Evolutionary conservation across 805 yeast species (phyloP), one percentile per base, ranked within the genome.

Genomic region (Blastobotrys americana): DNA sequence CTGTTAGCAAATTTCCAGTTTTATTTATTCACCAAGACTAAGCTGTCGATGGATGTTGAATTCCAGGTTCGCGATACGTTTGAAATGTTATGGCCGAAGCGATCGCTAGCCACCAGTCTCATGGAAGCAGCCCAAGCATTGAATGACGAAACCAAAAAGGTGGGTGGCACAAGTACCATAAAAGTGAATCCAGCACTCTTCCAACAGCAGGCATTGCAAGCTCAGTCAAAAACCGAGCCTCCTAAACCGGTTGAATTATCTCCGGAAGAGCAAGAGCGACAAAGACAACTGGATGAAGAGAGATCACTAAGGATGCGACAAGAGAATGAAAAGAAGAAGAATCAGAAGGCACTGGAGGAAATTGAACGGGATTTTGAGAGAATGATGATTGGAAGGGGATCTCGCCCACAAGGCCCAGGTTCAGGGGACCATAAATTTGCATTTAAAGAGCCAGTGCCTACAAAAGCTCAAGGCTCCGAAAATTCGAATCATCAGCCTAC

Each of bases 1-100:
- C 74, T 82, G 46, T 53, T 81, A 46, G 69, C 70, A 21, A 80
- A 77, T 51, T 79, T 86, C 48, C 93, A 87, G 55, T 87, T 78
- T 59, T 87, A 84, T 56, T 60, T 76, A 3, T 74, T 71, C 59
- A 73, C 81, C 25, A 87, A 87, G 55, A 60, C 61, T 2, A 70
- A 63, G 39, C 84, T 84, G 13, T 87, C 94, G 0, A 67, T 71
- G 49, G 93, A 82, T 38, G 63, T 76, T 2, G 73, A 74, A 36
- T 79, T 78, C 51, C 70, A 69, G 39, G 52, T 84, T n/a, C 56
- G 62, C 18, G 74, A 69, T 25, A 64, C 72, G 27, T 74, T 71
- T 50, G 64, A 58, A 18, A 42, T 48, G 0, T 52, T 61, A 2
- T 58, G 63, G 10, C 65, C 62, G 6, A 58, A 58, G 2, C 65